Evolutionary conservation across 164 flowering plant species (phyloP), one percentile per base, ranked within the genome.

Genomic region (Cinnamomum chago): DNA sequence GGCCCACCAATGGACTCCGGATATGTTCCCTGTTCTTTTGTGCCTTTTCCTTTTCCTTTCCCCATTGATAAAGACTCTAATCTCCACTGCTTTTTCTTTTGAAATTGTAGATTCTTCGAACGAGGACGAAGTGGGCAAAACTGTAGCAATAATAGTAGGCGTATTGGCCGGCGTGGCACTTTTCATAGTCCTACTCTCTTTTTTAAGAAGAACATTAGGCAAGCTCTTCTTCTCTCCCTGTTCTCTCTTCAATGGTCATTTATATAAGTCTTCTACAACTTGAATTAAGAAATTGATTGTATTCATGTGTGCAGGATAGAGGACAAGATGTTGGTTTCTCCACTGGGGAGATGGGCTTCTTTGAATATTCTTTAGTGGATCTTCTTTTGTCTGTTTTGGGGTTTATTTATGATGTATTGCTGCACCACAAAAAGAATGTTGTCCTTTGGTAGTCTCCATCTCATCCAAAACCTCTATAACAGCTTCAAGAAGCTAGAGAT

Each of bases 91-190:
- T 17, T 30, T 67, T 67, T 67, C 18, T 83, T 71, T 72, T 52
- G 30, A 51, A 67, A 27, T 50, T 67, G 9, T 12, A 89, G 97
- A 83, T 88, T 79, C 90, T 60, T 75, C 89, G 6, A 73, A 77
- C 35, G 90, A 86, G 20, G 97, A 90, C 67, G 81, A 88, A 35
- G 86, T 89, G 27, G 99, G 96, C 2, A 93, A 83, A 81, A 87
- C 92, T 69, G 88, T 95, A 1, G 94, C 97, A 23, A 90, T 93
- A n/a, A 87, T 90, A 15, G 92, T 92, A 0, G 98, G 97, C 5
- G 85, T 79, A 35, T 22, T 92, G 13, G 96, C 93, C 0, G 97
- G 91, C 0, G 70, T 93, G 15, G 92, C 94, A 0, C 66, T 93
- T 71, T 62, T 95, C n/a, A 77, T 93, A 24, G 97, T 95, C 71